Conservation (phyloP, 2,329 filamentous ascomycete genomes). For the Aurifilum marmelostoma region DNA sequence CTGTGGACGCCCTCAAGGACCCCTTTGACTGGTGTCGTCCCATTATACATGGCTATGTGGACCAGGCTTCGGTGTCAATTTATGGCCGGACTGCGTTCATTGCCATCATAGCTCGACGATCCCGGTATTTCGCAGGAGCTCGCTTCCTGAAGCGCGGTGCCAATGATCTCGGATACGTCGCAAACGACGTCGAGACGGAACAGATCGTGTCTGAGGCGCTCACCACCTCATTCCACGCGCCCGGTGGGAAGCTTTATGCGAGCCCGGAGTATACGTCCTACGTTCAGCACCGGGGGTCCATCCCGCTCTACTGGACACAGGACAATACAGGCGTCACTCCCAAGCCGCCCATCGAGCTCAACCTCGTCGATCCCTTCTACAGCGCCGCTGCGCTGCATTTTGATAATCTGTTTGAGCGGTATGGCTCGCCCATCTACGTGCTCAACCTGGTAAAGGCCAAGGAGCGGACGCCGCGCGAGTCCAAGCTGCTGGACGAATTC, state of each 20-base stretch:
- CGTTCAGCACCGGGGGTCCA: conserved; percentile 94
- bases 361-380: conserved; percentile 95
- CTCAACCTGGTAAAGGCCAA: conserved; percentile 89
- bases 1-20: conserved; percentile 69
- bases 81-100: conserved; percentile 91
- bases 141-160: conserved; percentile 92
- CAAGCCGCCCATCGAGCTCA: conserved; percentile 94
- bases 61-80: conserved; percentile 82
- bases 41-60: conserved; percentile 94
- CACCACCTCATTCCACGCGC: conserved; percentile 93
- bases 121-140: conserved; percentile 90
- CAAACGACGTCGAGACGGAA: conserved; percentile 98
- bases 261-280: conserved; percentile 95
- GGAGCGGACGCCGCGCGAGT: conserved; percentile 87
- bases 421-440: conserved; percentile 89
- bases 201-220: conserved; percentile 95
- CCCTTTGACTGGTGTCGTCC: conserved; percentile 96
- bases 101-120: conserved; percentile 89
- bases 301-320: conserved; percentile 96
- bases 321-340: conserved; percentile 94
- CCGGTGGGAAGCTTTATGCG: conserved; percentile 81
- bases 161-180: conserved; percentile 93
- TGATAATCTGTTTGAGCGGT: conserved; percentile 89
- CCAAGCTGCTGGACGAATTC: conserved; percentile 86
- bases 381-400: conserved; percentile 92